Conservation (phyloP, 140 eudicot genomes). For the Senecio squalidus region DNA sequence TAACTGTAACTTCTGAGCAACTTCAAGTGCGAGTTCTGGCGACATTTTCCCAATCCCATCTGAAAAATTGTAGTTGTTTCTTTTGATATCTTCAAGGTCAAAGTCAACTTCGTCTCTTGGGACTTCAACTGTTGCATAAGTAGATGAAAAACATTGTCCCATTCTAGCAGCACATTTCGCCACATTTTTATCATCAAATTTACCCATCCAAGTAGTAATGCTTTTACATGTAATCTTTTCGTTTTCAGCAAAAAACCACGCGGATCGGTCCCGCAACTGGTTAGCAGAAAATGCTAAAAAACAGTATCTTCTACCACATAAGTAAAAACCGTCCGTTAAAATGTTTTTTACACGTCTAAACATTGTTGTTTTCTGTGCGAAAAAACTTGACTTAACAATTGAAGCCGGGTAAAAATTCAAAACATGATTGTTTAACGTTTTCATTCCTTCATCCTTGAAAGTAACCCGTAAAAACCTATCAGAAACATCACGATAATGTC, state of each 20-base stretch:
- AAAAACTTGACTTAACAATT: slow-evolving; percentile 36
- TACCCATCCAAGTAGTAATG: slow-evolving; percentile 70
- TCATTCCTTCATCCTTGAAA: slow-evolving; percentile 95
- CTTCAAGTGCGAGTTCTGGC: slow-evolving; percentile 62
- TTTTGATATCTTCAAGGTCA: slow-evolving; percentile 33
- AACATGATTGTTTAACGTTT: slow-evolving; percentile 47
- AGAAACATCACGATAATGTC: slow-evolving; percentile 46
- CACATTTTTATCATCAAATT: slow-evolving; percentile 36
- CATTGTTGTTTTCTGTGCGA: slow-evolving; percentile 53
- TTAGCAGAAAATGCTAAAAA: slow-evolving; percentile 90
- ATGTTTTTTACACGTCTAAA: slow-evolving; percentile 53
- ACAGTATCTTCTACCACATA: slow-evolving; percentile 70
- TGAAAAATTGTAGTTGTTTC: slow-evolving; percentile 62
- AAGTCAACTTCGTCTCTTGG: slow-evolving; percentile 37
- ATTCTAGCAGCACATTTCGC: slow-evolving; percentile 90
- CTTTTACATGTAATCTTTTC: slow-evolving; percentile 20
- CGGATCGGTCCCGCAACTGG: slow-evolving; percentile 81
- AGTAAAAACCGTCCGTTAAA: slow-evolving; percentile 43
- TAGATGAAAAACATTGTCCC: slow-evolving; percentile 88
- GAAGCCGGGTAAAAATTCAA: slow-evolving; percentile 60
- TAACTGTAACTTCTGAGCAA: slow-evolving; percentile 56
- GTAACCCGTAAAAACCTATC: slow-evolving; percentile 87
- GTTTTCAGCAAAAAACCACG: slow-evolving; percentile 93
- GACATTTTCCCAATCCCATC: slow-evolving; percentile 88
- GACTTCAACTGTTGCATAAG: slow-evolving; percentile 84